Evolutionary conservation across 441 rosid species (phyloP).

Genomic region (Euphorbia schlechtendalii): DNA sequence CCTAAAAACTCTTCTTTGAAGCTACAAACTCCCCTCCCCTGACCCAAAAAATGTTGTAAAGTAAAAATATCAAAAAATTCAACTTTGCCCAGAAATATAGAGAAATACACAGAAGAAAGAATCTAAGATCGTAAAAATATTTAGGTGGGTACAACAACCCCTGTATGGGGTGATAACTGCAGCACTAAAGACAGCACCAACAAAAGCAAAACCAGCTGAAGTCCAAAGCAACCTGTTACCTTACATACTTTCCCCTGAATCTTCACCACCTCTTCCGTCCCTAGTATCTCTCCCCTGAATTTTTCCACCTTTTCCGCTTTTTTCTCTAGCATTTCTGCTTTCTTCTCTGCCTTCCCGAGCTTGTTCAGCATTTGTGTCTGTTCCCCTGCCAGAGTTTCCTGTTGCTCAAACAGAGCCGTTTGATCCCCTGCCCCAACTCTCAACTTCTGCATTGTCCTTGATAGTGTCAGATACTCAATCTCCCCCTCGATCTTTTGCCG

Average conservation of each 20-base stretch:
- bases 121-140: constrained; percentile 4
- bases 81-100: constrained; percentile 20
- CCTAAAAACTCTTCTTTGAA: constrained; percentile 15
- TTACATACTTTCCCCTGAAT: constrained; percentile 39
- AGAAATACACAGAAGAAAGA: constrained; percentile 25
- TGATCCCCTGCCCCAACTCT: constrained; percentile 26
- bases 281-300: constrained; percentile 31
- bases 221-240: constrained; percentile 35
- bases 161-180: constrained; percentile 33
- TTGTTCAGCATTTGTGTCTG: constrained; percentile 35
- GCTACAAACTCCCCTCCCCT: constrained; percentile 10
- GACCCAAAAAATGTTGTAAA: no score
- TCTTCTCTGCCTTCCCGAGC: constrained; percentile 41
- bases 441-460: constrained; percentile 33
- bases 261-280: constrained; percentile 38
- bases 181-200: constrained; percentile 35
- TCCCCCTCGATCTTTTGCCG: constrained; percentile 73
- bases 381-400: constrained; percentile 35
- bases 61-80: constrained; percentile 14
- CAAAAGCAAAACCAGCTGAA: constrained; percentile 49
- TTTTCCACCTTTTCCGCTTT: constrained; percentile 46
- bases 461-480: constrained; percentile 46
- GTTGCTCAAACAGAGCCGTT: constrained; percentile 33
- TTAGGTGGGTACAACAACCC: constrained; percentile 56
- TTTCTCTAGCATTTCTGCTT: constrained; percentile 38